phyloP scores from a whole-genome alignment of 2,329 filamentous ascomycete species.

The Seiridium cupressi region DNA sequence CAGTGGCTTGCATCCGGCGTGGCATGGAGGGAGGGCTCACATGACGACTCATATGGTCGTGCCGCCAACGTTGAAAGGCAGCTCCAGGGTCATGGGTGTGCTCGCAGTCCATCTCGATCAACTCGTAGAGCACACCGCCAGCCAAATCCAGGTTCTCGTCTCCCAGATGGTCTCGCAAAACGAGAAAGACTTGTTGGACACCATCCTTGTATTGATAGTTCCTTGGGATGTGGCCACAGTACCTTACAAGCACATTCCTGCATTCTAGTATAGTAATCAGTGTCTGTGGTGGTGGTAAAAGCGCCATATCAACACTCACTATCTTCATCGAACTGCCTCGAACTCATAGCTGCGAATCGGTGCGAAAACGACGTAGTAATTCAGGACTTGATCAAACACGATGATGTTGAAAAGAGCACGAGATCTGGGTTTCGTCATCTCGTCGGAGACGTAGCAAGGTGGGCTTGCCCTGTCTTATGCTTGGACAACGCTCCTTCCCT shows the following conservation, averaged over 20 bases:
- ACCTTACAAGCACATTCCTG: conserved; percentile 41
- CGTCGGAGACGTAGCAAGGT: too few relatives aligned
- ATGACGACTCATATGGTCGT: conserved; percentile 42
- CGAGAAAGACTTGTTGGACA: conserved; percentile 40
- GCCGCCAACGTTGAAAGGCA: conserved; percentile 44
- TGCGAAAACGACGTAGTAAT: background rate
- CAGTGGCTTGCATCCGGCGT: background rate
- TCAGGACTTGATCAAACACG: background rate
- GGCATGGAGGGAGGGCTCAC: conserved; percentile 22
- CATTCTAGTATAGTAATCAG: conserved; percentile 31
- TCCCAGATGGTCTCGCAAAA: conserved; percentile 41
- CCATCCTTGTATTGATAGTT: conserved; percentile 46
- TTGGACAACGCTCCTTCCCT: too few relatives aligned
- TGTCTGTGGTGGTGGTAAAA: background rate
- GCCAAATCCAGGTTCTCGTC: conserved; percentile 43
- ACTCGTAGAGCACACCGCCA: conserved; percentile 43
- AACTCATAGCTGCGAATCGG: background rate
- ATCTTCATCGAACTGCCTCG: conserved; percentile 5
- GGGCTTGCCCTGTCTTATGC: too few relatives aligned
- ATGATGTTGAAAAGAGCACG: background rate
- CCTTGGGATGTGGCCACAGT: conserved; percentile 41
- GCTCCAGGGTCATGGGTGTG: conserved; percentile 43
- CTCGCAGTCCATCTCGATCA: conserved; percentile 44
- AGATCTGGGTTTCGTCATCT: background rate
- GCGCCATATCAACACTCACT: background rate